Base-by-base conservation (phyloP, 139 green algal genomes). In the Deuterostichococcus epilithicus region DNA sequence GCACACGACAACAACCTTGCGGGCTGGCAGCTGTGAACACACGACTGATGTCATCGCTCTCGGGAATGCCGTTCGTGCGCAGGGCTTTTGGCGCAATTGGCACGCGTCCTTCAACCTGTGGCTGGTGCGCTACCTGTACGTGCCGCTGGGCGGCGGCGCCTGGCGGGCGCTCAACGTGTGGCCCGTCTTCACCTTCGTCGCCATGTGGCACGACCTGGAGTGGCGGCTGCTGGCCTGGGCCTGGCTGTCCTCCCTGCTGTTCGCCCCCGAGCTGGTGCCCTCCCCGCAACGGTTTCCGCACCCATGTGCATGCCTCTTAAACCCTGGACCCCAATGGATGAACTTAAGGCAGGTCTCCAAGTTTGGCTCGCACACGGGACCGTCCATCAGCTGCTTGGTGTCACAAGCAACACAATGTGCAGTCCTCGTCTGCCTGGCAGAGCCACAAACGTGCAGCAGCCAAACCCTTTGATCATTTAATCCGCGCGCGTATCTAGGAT, bases 171-270 rank as follows among this genome's bases (percentile, higher is more conserved):
- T 92, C 22, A 92, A 87, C 76, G 87, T 98, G 37, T 98, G 94
- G 95, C 66, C 82, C 23, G 91, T 98, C 45, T 98, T 98, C 83
- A 92, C 92, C 1, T 98, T 98, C 84, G 95, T 98, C 42, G 95
- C 90, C 13, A 33, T 97, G 32, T 98, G 95, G 78, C 95, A 98
- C 81, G 95, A 98, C 80, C 66, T 98, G 34, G 93, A 98, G 63
- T 91, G 85, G 84, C 82, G 81, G 0, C 78, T 97, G 38, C 66
- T 97, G 13, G 79, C 78, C 67, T 97, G 93, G 93, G 92, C 92
- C 10, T 95, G 89, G 87, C 80, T 97, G 5, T 94, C 94, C 70
- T 91, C 85, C 8, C 28, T 89, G 0, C 88, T 90, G 28, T 84
- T 96, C 3, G 36, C 84, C 2, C 89, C 90, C 1, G 93, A 97